Conservation (phyloP, 331 rosid genomes). For the Quercus phellos region DNA sequence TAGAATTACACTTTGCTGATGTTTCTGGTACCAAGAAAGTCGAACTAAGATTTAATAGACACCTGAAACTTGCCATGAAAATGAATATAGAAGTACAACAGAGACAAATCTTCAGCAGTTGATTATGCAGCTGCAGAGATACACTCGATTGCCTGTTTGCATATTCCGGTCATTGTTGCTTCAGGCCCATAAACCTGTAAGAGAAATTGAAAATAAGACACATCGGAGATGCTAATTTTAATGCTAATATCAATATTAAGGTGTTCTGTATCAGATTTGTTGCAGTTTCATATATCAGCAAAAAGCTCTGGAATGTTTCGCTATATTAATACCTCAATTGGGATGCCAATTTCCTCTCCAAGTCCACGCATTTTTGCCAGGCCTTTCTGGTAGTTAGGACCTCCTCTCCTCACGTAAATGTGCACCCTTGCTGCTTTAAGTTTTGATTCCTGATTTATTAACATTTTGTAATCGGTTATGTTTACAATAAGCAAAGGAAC, state of each 20-base stretch:
- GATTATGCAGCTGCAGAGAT: slow-evolving; percentile 76
- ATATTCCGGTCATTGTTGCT: slow-evolving; percentile 96
- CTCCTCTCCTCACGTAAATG: slow-evolving; percentile 93
- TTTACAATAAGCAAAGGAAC: background rate
- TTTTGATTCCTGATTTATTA: slow-evolving; percentile 59
- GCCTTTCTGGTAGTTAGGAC: slow-evolving; percentile 97
- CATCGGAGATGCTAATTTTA: slow-evolving; percentile 5
- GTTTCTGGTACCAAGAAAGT: slow-evolving; percentile 18
- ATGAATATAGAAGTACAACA: background rate
- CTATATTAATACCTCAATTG: slow-evolving; percentile 63
- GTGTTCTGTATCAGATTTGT: background rate
- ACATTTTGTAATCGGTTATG: slow-evolving; percentile 15
- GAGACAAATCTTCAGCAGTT: slow-evolving; percentile 10
- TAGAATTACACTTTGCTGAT: slow-evolving; percentile 23
- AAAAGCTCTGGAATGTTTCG: background rate
- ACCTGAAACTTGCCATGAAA: slow-evolving; percentile 27
- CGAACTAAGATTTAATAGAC: slow-evolving; percentile 23
- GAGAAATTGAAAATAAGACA: slow-evolving; percentile 3
- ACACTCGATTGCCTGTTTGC: slow-evolving; percentile 95
- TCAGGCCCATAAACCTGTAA: slow-evolving; percentile 94
- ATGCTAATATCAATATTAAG: background rate
- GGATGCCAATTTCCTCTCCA: slow-evolving; percentile 85
- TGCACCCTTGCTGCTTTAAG: slow-evolving; percentile 83
- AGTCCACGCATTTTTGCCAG: slow-evolving; percentile 81
- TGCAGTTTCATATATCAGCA: background rate